Evolutionary conservation across 2,329 filamentous ascomycete genomes (phyloP).

Genomic region (Colletotrichum coccodes): DNA sequence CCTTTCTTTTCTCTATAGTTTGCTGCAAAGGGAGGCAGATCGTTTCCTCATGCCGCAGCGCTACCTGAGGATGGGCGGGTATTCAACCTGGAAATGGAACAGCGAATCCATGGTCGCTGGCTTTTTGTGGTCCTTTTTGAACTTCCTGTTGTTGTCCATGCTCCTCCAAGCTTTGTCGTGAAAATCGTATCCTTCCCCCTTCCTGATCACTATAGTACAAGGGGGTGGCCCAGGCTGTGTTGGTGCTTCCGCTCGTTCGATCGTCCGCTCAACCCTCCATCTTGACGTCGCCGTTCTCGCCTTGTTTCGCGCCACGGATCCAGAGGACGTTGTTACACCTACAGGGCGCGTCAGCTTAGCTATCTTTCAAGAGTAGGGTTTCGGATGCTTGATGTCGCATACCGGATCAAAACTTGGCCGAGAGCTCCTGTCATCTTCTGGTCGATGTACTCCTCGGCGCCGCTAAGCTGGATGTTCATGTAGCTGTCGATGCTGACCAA

Average conservation of each 20-base stretch:
- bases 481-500: constrained; percentile 96
- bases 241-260: constrained; percentile 11
- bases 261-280: constrained; percentile 60
- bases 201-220: neutral
- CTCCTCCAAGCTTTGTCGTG: constrained; percentile 5
- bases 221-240: neutral
- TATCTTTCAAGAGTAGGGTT: neutral
- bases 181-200: constrained; percentile 2
- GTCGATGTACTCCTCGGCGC: constrained; percentile 92
- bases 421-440: constrained; percentile 86
- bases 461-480: constrained; percentile 96
- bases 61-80: neutral
- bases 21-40: constrained; percentile 9
- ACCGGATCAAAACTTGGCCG: constrained; percentile 94
- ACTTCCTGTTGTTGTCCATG: constrained; percentile 7
- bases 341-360: constrained; percentile 9
- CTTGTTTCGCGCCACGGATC: constrained; percentile 73
- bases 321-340: constrained; percentile 98
- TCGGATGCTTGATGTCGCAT: constrained; percentile 37
- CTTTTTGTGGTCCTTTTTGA: neutral
- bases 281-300: constrained; percentile 62
- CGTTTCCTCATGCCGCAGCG: constrained; percentile 11
- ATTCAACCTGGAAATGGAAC: constrained; percentile 10
- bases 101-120: constrained; percentile 15
- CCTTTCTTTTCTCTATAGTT: constrained; percentile 14